Base-by-base conservation (phyloP, 306 rosid species). In the Psophocarpus tetragonolobus region DNA sequence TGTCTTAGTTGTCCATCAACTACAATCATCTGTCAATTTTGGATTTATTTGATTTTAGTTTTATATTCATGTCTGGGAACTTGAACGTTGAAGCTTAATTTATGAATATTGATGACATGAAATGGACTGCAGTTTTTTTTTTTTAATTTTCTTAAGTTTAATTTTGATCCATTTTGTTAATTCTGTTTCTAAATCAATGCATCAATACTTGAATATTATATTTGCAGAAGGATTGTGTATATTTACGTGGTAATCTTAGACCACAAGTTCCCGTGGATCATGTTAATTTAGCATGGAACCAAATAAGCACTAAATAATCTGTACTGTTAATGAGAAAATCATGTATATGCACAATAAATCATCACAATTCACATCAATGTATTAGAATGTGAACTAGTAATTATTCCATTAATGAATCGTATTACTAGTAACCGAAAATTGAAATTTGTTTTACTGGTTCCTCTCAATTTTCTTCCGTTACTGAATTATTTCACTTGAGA, bases 121-220 rank as follows among this genome's bases (percentile, higher is more conserved):
- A 44, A 14, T 44, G 39, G 39, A 35, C 10, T 7, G 9, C 39
- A 35, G 39, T 1, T 4, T 48, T 15, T n/a, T 15, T 5, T 48
- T 17, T 48, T 17, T 13, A 48, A 17, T 1, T 18, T 21, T 12
- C 36, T 17, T 63, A 35, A 35, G 29, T 21, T 63, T 17, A 35
- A n/a, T n/a, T n/a, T n/a, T n/a, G 15, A 17, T 18, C 60, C 35
- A 24, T 32, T 38, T 56, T 41, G 56, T 42, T 68, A 7, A 41
- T 27, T 78, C 20, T 17, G 27, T 78, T 41, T 41, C 23, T 27
- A 26, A 54, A 68, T 78, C 13, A 45, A 35, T 65, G 66, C 54
- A 24, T 26, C 66, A 33, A 48, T 50, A 3, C 50, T 24, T 26
- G 54, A 33, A 48, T 50, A 3, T 64, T 24, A 20, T 47, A 61